Evolutionary conservation across 75 land plant species (phyloP).

Genomic region (Sequoia sempervirens): DNA sequence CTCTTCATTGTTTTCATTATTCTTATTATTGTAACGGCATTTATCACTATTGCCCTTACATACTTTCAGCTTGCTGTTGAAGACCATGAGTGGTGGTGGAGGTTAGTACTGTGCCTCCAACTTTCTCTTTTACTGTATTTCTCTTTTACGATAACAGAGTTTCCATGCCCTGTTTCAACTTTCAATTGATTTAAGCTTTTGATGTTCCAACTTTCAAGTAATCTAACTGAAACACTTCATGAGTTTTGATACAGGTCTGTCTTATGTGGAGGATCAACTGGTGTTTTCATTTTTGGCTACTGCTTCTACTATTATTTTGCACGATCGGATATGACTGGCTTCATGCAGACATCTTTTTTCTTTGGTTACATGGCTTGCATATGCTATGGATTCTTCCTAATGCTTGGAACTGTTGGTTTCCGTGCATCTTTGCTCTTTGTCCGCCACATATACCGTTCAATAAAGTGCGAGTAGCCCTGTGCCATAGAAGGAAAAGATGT

Average conservation of each 20-base stretch:
- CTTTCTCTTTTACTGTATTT: not conserved
- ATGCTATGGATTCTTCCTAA: conserved; percentile 74
- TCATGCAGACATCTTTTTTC: conserved; percentile 72
- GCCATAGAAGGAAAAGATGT: not conserved
- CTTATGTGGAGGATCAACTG: conserved; percentile 74
- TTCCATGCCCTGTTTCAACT: not conserved
- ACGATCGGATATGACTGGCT: conserved; percentile 63
- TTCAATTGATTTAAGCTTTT: not conserved
- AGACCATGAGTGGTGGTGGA: conserved; percentile 91
- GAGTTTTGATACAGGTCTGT: conserved; percentile 48
- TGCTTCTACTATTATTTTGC: conserved; percentile 59
- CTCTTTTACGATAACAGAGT: not conserved
- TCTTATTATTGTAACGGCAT: conserved; percentile 52
- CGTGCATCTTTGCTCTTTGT: conserved; percentile 67
- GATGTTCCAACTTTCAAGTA: not conserved
- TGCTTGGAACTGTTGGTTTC: conserved; percentile 70
- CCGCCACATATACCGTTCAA: conserved; percentile 56
- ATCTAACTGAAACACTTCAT: not conserved
- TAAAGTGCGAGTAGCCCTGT: conserved; percentile 57
- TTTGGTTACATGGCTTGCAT: conserved; percentile 78
- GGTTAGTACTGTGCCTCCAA: conserved; percentile 26
- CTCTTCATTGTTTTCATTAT: conserved; percentile 49
- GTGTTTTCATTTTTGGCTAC: conserved; percentile 67
- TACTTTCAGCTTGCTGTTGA: conserved; percentile 78
- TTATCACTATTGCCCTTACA: conserved; percentile 59